Evolutionary conservation across 371 early-diverging fungal genomes (phyloP).

Genomic region (Lichtheimia ramosa): DNA sequence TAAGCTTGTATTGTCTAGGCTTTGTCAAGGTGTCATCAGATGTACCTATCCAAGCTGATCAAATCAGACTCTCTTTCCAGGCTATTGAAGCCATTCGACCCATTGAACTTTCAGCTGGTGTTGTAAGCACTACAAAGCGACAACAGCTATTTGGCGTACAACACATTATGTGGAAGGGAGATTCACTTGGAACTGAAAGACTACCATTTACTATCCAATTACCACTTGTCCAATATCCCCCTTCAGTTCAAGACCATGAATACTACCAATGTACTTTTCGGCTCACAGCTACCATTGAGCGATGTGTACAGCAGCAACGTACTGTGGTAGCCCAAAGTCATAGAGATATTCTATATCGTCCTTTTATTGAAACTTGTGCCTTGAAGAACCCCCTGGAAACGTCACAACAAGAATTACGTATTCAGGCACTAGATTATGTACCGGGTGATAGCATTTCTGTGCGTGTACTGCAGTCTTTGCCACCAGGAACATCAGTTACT

Average conservation of each 20-base stretch:
- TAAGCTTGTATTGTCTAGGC: not conserved
- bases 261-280: constrained; percentile 30
- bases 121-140: constrained; percentile 14
- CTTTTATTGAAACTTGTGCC: constrained; percentile 31
- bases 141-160: not conserved
- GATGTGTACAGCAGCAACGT: not conserved
- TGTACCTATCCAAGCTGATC: constrained; percentile 18
- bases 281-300: constrained; percentile 27
- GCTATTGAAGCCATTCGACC: constrained; percentile 26
- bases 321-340: not conserved
- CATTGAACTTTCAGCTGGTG: constrained; percentile 20
- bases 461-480: not conserved
- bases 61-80: constrained; percentile 29
- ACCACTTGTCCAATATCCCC: constrained; percentile 42
- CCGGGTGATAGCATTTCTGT: constrained; percentile 25
- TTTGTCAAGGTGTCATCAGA: constrained; percentile 9
- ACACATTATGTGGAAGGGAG: not conserved
- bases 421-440: constrained; percentile 29
- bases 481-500: not conserved
- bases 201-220: constrained; percentile 40
- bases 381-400: constrained; percentile 17
- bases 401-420: constrained; percentile 4
- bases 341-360: constrained; percentile 18
- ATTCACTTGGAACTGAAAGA: constrained; percentile 6
- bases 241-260: constrained; percentile 19